A percentile compares a stretch with the other conserved stretches of the same genome.
Evolutionary conservation across 306 rosid species (phyloP).

Genomic region (Lathyrus oleraceus): DNA sequence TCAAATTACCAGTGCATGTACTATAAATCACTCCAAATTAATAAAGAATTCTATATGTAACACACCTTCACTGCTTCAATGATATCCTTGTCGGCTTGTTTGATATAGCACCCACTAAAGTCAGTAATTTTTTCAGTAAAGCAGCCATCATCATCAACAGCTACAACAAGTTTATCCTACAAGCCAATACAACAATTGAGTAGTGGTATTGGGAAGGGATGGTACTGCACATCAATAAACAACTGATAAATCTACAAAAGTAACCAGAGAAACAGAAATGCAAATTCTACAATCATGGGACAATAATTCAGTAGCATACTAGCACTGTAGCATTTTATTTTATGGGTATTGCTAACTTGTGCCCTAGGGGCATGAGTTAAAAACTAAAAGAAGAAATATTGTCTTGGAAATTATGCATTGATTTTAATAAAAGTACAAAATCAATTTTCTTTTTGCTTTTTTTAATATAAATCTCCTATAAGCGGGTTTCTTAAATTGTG

Average conservation of each 20-base stretch:
- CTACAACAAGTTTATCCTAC: slow-evolving; percentile 81
- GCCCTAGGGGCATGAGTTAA: too few species aligned
- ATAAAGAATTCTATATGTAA: slow-evolving; percentile 1
- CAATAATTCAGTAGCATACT: neutral
- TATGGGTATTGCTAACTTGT: too few species aligned
- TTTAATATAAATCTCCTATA: too few species aligned
- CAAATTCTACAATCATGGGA: neutral
- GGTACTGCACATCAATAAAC: slow-evolving; percentile 6
- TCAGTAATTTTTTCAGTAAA: slow-evolving; percentile 72
- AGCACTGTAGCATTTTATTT: neutral
- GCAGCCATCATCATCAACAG: slow-evolving; percentile 98
- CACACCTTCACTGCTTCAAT: slow-evolving; percentile 83
- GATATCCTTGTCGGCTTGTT: slow-evolving; percentile 85
- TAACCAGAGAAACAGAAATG: slow-evolving; percentile 7
- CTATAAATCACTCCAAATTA: slow-evolving; percentile 1
- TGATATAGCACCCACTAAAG: slow-evolving; percentile 76
- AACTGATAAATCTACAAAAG: neutral
- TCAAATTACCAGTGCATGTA: slow-evolving; percentile 8
- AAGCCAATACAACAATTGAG: slow-evolving; percentile 30
- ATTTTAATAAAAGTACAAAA: too few species aligned
- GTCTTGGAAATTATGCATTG: too few species aligned
- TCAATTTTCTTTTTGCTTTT: too few species aligned
- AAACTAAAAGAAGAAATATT: too few species aligned
- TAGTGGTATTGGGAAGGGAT: slow-evolving; percentile 3
- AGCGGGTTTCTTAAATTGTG: too few species aligned